phyloP scores from a whole-genome alignment of 148 eudicot species.

The Persicaria tinctoria region DNA sequence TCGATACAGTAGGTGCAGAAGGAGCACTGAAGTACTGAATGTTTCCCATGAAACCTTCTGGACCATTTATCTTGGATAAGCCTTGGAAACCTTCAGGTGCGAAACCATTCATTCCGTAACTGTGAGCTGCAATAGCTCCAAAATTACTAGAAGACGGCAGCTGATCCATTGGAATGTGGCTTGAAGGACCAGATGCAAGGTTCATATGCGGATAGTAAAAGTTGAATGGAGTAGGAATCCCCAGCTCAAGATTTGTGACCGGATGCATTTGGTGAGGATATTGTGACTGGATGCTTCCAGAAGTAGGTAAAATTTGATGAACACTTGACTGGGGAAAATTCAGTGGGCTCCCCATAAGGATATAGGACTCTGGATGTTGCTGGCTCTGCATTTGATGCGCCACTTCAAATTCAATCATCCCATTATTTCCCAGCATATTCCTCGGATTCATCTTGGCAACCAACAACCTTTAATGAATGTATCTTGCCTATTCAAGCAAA shows the following conservation, averaged over 20 bases:
- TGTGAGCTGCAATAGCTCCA: conserved; percentile 30
- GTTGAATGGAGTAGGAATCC: conserved; percentile 32
- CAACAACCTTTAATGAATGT: neutral
- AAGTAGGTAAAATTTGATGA: conserved; percentile 37
- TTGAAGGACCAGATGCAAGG: conserved; percentile 42
- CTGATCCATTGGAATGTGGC: conserved; percentile 45
- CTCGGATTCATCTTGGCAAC: conserved; percentile 54
- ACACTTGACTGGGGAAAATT: conserved; percentile 45
- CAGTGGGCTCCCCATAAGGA: conserved; percentile 33
- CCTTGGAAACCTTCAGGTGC: conserved; percentile 44
- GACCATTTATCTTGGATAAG: conserved; percentile 58
- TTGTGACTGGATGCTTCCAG: conserved; percentile 37
- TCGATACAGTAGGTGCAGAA: conserved; percentile 54
- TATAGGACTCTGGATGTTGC: conserved; percentile 52
- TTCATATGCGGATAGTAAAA: conserved; percentile 45
- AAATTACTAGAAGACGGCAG: conserved; percentile 48
- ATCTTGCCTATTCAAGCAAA: neutral
- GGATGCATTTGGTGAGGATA: conserved; percentile 52
- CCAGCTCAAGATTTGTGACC: conserved; percentile 41
- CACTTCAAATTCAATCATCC: conserved; percentile 39
- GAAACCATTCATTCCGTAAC: conserved; percentile 35
- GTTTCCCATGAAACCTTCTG: conserved; percentile 44
- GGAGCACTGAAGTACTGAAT: conserved; percentile 41
- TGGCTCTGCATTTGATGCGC: conserved; percentile 51
- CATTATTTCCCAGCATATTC: conserved; percentile 45